phyloP scores from a whole-genome alignment of 495 filamentous ascomycete genomes.

The Talaromyces nanjingensis region DNA sequence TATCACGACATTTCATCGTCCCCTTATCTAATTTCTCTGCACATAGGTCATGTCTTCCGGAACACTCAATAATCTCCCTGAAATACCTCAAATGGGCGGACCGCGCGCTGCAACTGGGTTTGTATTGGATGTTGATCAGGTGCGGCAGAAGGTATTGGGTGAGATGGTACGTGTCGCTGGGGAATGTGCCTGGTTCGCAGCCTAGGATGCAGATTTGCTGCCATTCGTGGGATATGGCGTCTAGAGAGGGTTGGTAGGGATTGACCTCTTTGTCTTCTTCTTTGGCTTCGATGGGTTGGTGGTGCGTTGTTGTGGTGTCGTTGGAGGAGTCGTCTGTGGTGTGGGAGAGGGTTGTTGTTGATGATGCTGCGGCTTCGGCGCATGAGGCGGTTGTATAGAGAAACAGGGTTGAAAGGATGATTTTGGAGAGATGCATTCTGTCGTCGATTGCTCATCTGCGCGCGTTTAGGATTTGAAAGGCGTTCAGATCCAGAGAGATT shows the following conservation, averaged over 20 bases:
- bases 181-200: conserved; percentile 4
- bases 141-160: not conserved
- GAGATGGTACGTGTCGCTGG: not conserved
- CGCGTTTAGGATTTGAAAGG: not conserved
- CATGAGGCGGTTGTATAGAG: not conserved
- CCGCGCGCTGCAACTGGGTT: not conserved
- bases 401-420: not conserved
- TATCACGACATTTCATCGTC: conserved; percentile 1
- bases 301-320: not conserved
- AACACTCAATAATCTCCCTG: not conserved
- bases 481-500: no score
- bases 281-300: not conserved
- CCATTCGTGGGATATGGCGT: conserved; percentile 7
- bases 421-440: not conserved
- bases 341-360: not conserved
- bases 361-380: not conserved
- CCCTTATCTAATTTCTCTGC: not conserved
- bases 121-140: conserved; percentile 8
- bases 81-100: conserved; percentile 2
- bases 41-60: not conserved
- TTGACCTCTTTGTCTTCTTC: not conserved
- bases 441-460: not conserved
- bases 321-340: not conserved
- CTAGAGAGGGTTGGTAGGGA: conserved; percentile 1
- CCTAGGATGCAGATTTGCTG: not conserved